phyloP scores from a whole-genome alignment of 441 rosid species.

The Populus trichocarpa region DNA sequence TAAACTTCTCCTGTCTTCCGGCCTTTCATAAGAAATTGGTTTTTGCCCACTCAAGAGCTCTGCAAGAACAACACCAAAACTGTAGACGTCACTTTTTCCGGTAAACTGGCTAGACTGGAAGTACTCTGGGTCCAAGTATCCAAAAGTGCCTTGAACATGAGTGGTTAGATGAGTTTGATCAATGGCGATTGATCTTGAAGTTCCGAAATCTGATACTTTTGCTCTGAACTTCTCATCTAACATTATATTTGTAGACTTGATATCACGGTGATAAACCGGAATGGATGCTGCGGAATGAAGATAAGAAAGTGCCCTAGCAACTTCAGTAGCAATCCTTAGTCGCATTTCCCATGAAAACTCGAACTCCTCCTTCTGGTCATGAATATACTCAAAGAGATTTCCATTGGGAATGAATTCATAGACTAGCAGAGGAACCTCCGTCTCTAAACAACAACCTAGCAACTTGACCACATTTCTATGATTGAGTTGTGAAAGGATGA shows the following conservation, averaged over 20 bases:
- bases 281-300: neutral
- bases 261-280: constrained; percentile 4
- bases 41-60: constrained; percentile 22
- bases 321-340: neutral
- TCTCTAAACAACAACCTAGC: constrained; percentile 3
- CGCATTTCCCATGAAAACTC: neutral
- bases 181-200: constrained; percentile 23
- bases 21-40: neutral
- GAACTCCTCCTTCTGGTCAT: neutral
- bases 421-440: neutral
- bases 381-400: neutral
- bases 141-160: constrained; percentile 34
- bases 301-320: neutral
- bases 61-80: constrained; percentile 38
- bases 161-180: constrained; percentile 28
- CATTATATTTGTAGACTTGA: constrained; percentile 1
- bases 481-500: neutral
- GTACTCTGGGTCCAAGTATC: constrained; percentile 42
- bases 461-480: constrained; percentile 3
- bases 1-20: neutral
- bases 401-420: constrained; percentile 12
- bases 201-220: constrained; percentile 8
- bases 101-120: constrained; percentile 20
- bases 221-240: constrained; percentile 1
- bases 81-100: constrained; percentile 34